Evolutionary conservation across 2,329 filamentous ascomycete species (phyloP).

Genomic region (Ophiostoma tasmaniense): DNA sequence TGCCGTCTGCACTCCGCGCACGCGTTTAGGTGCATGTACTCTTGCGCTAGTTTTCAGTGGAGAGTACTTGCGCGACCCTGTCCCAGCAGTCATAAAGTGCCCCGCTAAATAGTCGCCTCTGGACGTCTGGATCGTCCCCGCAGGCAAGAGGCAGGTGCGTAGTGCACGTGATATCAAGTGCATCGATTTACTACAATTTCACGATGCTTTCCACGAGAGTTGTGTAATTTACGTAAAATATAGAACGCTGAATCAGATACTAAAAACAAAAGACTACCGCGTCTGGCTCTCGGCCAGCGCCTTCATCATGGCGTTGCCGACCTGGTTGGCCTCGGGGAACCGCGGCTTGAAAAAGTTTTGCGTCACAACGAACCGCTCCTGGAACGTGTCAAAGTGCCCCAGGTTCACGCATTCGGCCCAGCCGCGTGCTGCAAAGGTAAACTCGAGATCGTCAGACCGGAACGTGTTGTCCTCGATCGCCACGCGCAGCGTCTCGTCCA

Average conservation of each 20-base stretch:
- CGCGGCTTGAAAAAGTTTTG: constrained; percentile 86
- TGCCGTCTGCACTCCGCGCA: not conserved
- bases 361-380: constrained; percentile 82
- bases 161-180: not conserved
- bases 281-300: constrained; percentile 78
- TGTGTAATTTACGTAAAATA: not conserved
- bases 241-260: not conserved
- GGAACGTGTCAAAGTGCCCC: constrained; percentile 87
- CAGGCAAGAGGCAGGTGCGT: not conserved
- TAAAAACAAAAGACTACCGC: constrained; percentile 20
- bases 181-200: too few relatives aligned
- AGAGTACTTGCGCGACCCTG: not conserved
- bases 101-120: not conserved
- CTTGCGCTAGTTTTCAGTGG: not conserved
- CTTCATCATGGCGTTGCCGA: constrained; percentile 96
- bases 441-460: constrained; percentile 91
- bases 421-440: constrained; percentile 89
- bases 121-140: constrained; percentile 16
- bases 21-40: not conserved
- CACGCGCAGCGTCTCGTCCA: constrained; percentile 77
- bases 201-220: too few relatives aligned
- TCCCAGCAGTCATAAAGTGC: not conserved
- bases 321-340: constrained; percentile 74
- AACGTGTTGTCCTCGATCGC: constrained; percentile 87
- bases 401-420: constrained; percentile 93